Percentiles rank a stretch among this genome's conserved stretches.
phyloP scores from a whole-genome alignment of 2,329 filamentous ascomycete species.

The Fusarium sp. region DNA sequence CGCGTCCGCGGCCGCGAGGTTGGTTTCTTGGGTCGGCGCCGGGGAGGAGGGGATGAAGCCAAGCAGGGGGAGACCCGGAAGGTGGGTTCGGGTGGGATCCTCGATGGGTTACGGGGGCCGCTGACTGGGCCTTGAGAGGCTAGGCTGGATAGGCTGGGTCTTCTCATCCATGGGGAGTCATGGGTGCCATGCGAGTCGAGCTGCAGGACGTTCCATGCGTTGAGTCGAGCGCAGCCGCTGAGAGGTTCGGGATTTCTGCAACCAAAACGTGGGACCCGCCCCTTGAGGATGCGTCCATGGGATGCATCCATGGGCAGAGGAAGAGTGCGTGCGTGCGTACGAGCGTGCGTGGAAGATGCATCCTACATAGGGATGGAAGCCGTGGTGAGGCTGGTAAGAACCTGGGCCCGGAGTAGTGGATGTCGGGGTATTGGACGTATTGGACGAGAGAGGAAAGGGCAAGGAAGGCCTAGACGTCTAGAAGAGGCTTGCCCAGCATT shows the following conservation, averaged over 20 bases:
- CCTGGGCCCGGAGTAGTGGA: background rate
- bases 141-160: background rate
- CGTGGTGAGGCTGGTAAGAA: constrained; percentile 15
- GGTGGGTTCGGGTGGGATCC: constrained; percentile 15
- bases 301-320: background rate
- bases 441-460: constrained; percentile 14
- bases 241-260: constrained; percentile 11
- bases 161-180: constrained; percentile 9
- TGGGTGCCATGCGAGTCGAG: constrained; percentile 37
- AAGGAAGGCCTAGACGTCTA: constrained; percentile 4
- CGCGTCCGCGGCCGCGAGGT: background rate
- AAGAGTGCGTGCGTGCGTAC: background rate
- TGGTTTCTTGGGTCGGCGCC: constrained; percentile 10
- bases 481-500: constrained; percentile 1
- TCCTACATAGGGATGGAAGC: background rate
- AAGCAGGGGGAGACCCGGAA: constrained; percentile 32
- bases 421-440: constrained; percentile 6
- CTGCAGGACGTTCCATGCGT: constrained; percentile 18
- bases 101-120: constrained; percentile 17
- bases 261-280: constrained; percentile 1
- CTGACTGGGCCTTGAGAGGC: constrained; percentile 27
- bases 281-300: constrained; percentile 1
- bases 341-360: background rate
- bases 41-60: constrained; percentile 15
- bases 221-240: constrained; percentile 15